Conservation (phyloP, 306 rosid genomes). For the Dalbergia oliveri region DNA sequence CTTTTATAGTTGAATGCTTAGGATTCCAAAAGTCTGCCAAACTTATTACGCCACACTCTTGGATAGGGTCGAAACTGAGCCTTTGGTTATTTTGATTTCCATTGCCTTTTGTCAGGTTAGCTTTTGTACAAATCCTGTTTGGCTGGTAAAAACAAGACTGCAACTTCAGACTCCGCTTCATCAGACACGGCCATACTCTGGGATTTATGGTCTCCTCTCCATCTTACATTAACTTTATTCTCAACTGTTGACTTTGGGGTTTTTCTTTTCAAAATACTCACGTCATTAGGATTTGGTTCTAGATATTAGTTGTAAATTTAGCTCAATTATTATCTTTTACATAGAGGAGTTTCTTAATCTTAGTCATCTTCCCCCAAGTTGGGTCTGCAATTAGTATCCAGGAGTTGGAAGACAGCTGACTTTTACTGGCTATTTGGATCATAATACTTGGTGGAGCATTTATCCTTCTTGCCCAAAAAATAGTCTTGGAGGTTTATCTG, state of each 20-base stretch:
- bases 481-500: background rate
- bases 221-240: conserved; percentile 55
- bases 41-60: conserved; percentile 16
- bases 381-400: conserved; percentile 28
- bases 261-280: conserved; percentile 23
- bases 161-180: conserved; percentile 97
- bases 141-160: conserved; percentile 97
- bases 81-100: conserved; percentile 42
- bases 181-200: conserved; percentile 86
- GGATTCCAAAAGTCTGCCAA: conserved; percentile 31
- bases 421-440: conserved; percentile 16
- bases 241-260: conserved; percentile 51
- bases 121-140: conserved; percentile 90
- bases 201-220: conserved; percentile 84
- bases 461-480: conserved; percentile 15
- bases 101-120: conserved; percentile 69
- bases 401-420: conserved; percentile 5
- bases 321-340: conserved; percentile 32
- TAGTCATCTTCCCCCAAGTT: conserved; percentile 30
- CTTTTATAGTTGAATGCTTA: conserved; percentile 37
- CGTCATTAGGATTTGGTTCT: conserved; percentile 5
- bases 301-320: conserved; percentile 7
- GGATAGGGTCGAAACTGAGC: conserved; percentile 25
- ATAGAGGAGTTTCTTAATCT: conserved; percentile 14
- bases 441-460: conserved; percentile 3